Evolutionary conservation across 1,284 basidiomycete species (phyloP).

Genomic region (Marasmius tenuissimus): DNA sequence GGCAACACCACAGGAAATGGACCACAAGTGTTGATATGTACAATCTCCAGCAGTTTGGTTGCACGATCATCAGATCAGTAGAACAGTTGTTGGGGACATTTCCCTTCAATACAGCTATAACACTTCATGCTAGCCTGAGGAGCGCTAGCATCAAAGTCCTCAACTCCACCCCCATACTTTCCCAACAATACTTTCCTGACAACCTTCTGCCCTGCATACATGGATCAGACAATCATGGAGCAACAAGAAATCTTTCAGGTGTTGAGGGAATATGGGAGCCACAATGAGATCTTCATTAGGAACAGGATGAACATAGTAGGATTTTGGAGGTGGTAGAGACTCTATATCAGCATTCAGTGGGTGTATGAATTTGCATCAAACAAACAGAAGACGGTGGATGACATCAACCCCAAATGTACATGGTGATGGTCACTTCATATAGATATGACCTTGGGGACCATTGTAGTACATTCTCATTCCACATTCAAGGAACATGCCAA

Average conservation of each 20-base stretch:
- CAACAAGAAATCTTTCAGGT: neutral
- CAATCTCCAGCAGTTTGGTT: neutral
- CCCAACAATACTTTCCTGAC: neutral
- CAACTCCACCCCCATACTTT: neutral
- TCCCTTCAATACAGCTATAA: neutral
- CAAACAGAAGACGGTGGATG: neutral
- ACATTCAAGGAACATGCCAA: no score
- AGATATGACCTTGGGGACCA: neutral
- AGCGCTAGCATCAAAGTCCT: neutral
- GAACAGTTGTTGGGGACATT: neutral
- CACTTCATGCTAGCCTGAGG: neutral
- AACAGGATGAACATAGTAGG: neutral
- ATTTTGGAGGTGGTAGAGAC: neutral
- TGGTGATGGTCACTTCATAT: neutral
- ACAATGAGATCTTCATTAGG: neutral
- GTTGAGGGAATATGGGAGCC: neutral
- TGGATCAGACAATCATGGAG: neutral
- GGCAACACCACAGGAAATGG: neutral
- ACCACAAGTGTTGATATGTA: slow-evolving; percentile 8
- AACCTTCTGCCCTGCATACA: neutral
- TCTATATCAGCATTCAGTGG: neutral
- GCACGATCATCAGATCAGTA: neutral
- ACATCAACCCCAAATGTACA: neutral
- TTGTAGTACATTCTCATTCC: neutral
- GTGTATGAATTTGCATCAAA: neutral